These are phyloP conservation scores for Pyrenophora seminiperda DNA, from an alignment of 2,329 filamentous ascomycete genomes.

Conservation along the genomic window DNA sequence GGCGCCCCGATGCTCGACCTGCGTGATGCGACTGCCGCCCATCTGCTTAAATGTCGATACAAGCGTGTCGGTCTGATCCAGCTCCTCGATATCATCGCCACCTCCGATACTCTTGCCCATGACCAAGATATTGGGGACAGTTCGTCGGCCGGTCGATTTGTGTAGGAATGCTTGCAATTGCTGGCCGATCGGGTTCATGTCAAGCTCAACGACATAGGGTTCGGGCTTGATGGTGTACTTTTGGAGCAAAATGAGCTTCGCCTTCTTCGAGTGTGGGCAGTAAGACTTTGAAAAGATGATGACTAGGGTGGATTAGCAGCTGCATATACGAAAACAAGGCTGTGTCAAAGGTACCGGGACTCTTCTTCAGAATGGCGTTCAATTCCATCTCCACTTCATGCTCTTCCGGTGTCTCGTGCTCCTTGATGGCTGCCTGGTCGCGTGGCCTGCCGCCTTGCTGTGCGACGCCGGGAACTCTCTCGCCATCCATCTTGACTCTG, in stretches of 20 bases:
- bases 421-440: constrained; percentile 49
- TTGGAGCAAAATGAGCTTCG: constrained; percentile 82
- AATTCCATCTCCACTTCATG: constrained; percentile 72
- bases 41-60: constrained; percentile 73
- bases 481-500: constrained; percentile 55
- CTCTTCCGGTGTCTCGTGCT: constrained; percentile 62
- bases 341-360: constrained; percentile 66
- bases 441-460: constrained; percentile 51
- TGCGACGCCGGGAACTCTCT: constrained; percentile 50
- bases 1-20: constrained; percentile 29
- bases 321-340: not conserved
- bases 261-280: constrained; percentile 83
- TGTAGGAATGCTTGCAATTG: constrained; percentile 73
- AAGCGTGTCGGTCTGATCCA: constrained; percentile 68
- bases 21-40: constrained; percentile 68
- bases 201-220: constrained; percentile 89
- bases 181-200: constrained; percentile 75
- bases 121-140: constrained; percentile 90
- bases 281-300: constrained; percentile 97
- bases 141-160: constrained; percentile 76
- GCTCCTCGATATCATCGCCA: constrained; percentile 78
- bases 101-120: constrained; percentile 89
- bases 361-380: constrained; percentile 78
- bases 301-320: constrained; percentile 59
- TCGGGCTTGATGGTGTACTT: constrained; percentile 81